Evolutionary conservation across 257 asterid genomes (phyloP).

Genomic region (Nicotiana attenuata): DNA sequence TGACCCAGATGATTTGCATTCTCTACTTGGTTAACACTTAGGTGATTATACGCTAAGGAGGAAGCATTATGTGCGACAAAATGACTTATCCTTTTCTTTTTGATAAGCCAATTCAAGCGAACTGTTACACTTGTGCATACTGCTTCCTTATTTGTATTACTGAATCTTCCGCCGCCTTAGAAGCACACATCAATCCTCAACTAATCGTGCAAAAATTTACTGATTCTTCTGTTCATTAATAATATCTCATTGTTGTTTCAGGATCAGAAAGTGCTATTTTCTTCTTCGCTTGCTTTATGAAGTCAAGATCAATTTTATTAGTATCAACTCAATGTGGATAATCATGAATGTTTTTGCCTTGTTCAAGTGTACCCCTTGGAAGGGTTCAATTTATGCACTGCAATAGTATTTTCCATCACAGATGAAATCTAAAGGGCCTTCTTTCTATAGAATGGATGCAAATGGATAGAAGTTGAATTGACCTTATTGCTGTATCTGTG

Average conservation of each 20-base stretch:
- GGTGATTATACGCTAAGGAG: not conserved
- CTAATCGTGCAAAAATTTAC: not conserved
- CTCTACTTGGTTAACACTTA: not conserved
- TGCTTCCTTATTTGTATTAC: not conserved
- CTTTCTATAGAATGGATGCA: not conserved
- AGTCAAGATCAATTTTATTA: not conserved
- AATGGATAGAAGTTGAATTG: not conserved
- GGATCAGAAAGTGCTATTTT: not conserved
- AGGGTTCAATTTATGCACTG: not conserved
- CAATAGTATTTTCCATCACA: not conserved
- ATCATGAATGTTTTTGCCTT: not conserved
- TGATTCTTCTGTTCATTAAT: not conserved
- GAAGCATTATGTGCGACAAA: not conserved
- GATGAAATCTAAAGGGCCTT: not conserved
- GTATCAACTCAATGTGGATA: not conserved
- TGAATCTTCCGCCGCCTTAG: not conserved
- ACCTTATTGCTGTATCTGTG: not conserved
- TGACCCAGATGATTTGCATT: not conserved
- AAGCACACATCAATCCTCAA: not conserved
- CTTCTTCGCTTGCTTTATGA: not conserved
- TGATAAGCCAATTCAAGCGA: not conserved
- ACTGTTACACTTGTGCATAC: not conserved
- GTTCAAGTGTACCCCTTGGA: not conserved
- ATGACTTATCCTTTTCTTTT: not conserved
- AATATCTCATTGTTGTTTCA: not conserved